Evolutionary conservation across 768 basidiomycete genomes (phyloP), one percentile per base, ranked within the genome.

Genomic region (Strobilomyces confusus): DNA sequence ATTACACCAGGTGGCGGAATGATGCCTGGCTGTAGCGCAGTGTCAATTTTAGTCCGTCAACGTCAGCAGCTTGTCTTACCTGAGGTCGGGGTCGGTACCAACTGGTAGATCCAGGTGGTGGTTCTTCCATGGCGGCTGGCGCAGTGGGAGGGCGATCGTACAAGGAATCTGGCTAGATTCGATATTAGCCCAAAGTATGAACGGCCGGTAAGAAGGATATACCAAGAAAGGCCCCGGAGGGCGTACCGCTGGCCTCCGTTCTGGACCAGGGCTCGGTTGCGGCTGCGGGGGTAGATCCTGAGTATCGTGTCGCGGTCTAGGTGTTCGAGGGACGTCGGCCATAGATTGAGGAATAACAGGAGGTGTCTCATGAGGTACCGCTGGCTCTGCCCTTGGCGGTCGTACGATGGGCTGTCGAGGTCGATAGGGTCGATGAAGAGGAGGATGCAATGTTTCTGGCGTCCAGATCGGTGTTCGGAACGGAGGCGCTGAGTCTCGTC

Each of bases 1-100:
- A 72, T 7, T n/a, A 54, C 46, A 25, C 63, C 65, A 1, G 65
- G 69, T 29, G 69, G 68, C 25, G 69, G 63, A 29, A 61, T 48
- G 19, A 55, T 38, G 36, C 62, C 61, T 3, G 34, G 49, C 68
- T 69, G 9, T 42, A 37, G 43, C 53, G 52, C 4, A 23, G 3
- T 9, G 4, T 54, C 30, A 49, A 26, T 4, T 4, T 3, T 7
- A 23, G 25, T 43, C 12, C 8, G 22, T 30, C 44, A 44, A 9
- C 33, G 22, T 9, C 13, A 4, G 26, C 22, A 44, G n/a, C 12
- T 40, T 2, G 19, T 46, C 68, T 7, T 49, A 69, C 69, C 32
- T 53, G 55, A 30, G 53, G 23, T 42, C 53, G 56, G 19, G 29
- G 63, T 3, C 20, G 49, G 45, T 69, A 69, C 69, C 69, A 69